Percentiles rank a stretch among this genome's conserved stretches.
Conservation (phyloP, 164 flowering plant species). For the Magnolia sinica region DNA sequence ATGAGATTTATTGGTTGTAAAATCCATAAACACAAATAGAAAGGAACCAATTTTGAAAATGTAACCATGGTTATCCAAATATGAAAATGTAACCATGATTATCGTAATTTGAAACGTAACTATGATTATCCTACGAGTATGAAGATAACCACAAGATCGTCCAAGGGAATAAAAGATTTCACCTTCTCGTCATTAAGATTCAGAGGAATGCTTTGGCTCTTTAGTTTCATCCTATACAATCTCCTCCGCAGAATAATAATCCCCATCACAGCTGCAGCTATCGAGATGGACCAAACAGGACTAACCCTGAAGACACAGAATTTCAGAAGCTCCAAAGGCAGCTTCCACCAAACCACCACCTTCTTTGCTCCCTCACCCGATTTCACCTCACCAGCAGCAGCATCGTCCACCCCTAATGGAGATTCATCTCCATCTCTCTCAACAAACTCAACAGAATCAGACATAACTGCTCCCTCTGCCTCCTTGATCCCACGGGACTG, state of each 20-base stretch:
- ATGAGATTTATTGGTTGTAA: not conserved
- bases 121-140: not conserved
- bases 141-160: not conserved
- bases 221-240: constrained; percentile 65
- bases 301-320: constrained; percentile 63
- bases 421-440: constrained; percentile 12
- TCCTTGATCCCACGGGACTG: constrained; percentile 7
- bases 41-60: not conserved
- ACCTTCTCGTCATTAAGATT: constrained; percentile 91
- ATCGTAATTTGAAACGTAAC: too few relatives aligned
- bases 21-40: not conserved
- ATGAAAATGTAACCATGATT: too few relatives aligned
- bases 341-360: constrained; percentile 74
- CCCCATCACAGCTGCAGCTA: constrained; percentile 82
- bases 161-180: constrained; percentile 4
- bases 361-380: constrained; percentile 29
- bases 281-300: constrained; percentile 80
- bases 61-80: not conserved
- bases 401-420: not conserved
- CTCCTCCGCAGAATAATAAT: constrained; percentile 64
- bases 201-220: constrained; percentile 53
- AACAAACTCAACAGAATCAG: constrained; percentile 8
- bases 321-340: constrained; percentile 72
- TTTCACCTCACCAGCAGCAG: constrained; percentile 6
- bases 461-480: constrained; percentile 7